Conservation (phyloP, 140 eudicot species). For the Senecio squalidus region DNA sequence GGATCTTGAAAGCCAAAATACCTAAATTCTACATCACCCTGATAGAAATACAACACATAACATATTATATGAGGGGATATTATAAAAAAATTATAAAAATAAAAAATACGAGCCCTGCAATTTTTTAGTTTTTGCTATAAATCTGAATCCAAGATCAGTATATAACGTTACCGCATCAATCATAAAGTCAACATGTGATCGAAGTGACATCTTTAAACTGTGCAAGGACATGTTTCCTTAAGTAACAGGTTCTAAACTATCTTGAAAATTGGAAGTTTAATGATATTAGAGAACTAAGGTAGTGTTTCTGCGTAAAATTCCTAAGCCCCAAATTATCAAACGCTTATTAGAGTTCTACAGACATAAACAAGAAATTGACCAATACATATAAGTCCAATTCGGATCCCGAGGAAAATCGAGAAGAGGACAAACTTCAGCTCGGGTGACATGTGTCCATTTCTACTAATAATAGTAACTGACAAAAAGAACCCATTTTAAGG, state of each 20-base stretch:
- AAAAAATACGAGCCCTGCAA: not conserved
- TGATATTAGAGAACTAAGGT: not conserved
- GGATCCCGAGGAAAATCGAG: not conserved
- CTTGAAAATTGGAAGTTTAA: not conserved
- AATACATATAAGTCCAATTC: not conserved
- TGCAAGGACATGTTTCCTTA: constrained; percentile 3
- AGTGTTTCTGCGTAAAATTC: not conserved
- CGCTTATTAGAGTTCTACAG: not conserved
- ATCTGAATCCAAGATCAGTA: not conserved
- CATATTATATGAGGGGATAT: not conserved
- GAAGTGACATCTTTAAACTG: not conserved
- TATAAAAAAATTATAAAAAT: not conserved
- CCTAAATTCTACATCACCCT: not conserved
- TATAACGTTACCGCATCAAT: constrained; percentile 11
- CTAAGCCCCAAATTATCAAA: constrained; percentile 4
- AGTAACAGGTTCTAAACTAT: not conserved
- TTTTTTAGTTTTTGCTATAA: not conserved
- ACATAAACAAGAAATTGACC: not conserved
- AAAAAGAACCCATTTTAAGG: not conserved
- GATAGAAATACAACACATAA: not conserved
- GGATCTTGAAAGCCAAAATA: constrained; percentile 4
- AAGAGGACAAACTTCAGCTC: constrained; percentile 8
- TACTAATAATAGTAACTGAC: not conserved
- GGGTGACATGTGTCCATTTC: constrained; percentile 10
- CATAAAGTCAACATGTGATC: constrained; percentile 8